Evolutionary conservation across 768 basidiomycete genomes (phyloP), one percentile per base, ranked within the genome.

Genomic region (Amanita exitialis): DNA sequence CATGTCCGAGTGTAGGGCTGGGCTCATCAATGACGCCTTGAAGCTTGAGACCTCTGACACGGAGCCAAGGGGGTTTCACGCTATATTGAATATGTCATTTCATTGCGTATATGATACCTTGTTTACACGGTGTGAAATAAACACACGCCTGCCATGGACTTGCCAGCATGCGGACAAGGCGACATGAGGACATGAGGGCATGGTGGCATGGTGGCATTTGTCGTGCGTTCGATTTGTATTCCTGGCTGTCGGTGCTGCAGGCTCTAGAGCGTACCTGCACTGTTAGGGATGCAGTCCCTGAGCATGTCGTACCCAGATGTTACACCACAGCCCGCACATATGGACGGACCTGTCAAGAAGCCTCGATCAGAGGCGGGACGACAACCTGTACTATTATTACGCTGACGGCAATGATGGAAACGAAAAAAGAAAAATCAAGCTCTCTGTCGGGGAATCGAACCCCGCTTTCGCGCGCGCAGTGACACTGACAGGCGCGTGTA

Each of bases 401-500:
- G 32, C 13, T 7, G 13, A 12, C 1, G 4, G 12, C 0, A 32
- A 32, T 13, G 12, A 32, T 32, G 32, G 32, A 32, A 12, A 3
- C n/a, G 8, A 39, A 25, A 25, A 34, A 35, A 35, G 5, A 35
- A 34, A 51, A 52, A 52, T 7, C 2, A 32, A 46, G n/a, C 53
- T 54, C 53, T 51, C 53, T 46, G 53, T 50, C 53, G 39, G 53
- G 53, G 53, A 51, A 50, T 54, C 53, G 53, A 54, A 54, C 53
- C 53, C 53, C 39, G 53, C 53, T 54, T 55, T 52, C 54, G 54
- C 50, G 47, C 45, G 48, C 49, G 0, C 49, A 42, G 47, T 32
- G 2, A 41, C 12, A 21, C 49, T 52, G 51, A 52, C 51, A 52
- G 51, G 51, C 51, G 51, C 51, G 51, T 52, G 51, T 52, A 52